Evolutionary conservation across 192 early-diverging fungal species (phyloP).

Genomic region (Entomortierella lignicola): DNA sequence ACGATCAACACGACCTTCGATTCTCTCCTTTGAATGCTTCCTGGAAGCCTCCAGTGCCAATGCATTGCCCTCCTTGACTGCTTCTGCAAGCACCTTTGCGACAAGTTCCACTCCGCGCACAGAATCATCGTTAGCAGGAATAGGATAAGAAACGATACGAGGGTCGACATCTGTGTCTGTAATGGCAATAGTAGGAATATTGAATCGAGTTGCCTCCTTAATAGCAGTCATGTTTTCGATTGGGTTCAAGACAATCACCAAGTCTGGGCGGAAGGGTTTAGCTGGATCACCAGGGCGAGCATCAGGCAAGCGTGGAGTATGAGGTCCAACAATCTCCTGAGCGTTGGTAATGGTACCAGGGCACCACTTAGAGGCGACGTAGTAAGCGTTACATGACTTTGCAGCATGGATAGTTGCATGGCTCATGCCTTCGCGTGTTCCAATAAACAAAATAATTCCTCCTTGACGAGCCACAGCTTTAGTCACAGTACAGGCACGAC

Average conservation of each 20-base stretch:
- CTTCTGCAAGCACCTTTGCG: conserved; percentile 81
- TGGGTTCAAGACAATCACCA: conserved; percentile 86
- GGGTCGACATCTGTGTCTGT: conserved; percentile 95
- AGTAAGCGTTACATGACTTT: conserved; percentile 77
- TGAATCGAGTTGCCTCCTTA: conserved; percentile 76
- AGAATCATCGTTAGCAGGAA: conserved; percentile 96
- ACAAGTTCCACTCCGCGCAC: conserved; percentile 80
- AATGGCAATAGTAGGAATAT: conserved; percentile 91
- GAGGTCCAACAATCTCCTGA: conserved; percentile 73
- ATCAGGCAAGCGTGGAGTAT: conserved; percentile 59
- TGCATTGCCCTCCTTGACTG: conserved; percentile 70
- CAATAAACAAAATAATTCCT: conserved; percentile 89
- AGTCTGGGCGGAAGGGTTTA: conserved; percentile 78
- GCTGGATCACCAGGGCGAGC: conserved; percentile 51
- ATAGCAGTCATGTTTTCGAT: conserved; percentile 86
- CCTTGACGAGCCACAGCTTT: conserved; percentile 77
- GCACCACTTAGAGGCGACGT: conserved; percentile 83
- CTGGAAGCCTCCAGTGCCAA: conserved; percentile 25
- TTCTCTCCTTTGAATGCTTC: conserved; percentile 24
- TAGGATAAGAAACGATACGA: conserved; percentile 84
- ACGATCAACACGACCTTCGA: conserved; percentile 51
- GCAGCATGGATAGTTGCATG: conserved; percentile 85
- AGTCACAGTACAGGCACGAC: conserved; percentile 82
- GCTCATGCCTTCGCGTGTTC: conserved; percentile 76
- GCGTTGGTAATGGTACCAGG: conserved; percentile 92